Evolutionary conservation across 2,329 filamentous ascomycete genomes (phyloP).

Genomic region (Lecanicillium sp.): DNA sequence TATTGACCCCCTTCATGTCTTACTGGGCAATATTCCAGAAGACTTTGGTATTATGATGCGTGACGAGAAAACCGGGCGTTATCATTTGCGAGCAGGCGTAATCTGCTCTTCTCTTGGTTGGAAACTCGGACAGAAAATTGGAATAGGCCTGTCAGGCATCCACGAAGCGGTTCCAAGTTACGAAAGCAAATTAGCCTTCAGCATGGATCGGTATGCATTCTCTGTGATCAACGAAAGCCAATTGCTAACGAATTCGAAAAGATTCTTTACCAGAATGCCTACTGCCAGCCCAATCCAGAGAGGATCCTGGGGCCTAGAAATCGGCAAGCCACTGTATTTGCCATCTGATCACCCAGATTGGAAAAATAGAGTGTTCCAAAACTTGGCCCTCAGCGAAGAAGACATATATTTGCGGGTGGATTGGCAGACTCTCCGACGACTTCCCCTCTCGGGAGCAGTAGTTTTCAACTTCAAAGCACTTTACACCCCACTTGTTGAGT

Average conservation of each 20-base stretch:
- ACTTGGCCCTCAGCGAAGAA: slow-evolving; percentile 43
- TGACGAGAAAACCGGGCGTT: slow-evolving; percentile 62
- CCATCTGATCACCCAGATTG: slow-evolving; percentile 60
- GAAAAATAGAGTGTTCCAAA: slow-evolving; percentile 48
- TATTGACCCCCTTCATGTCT: slow-evolving; percentile 57
- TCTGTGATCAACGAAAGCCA: too few relatives aligned
- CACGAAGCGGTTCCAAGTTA: slow-evolving; percentile 73
- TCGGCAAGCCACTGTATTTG: slow-evolving; percentile 67
- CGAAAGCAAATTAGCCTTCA: slow-evolving; percentile 79
- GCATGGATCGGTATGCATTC: slow-evolving; percentile 62
- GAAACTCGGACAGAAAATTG: slow-evolving; percentile 69
- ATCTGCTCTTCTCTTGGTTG: slow-evolving; percentile 76
- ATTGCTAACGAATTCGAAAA: slow-evolving; percentile 19
- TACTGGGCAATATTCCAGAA: slow-evolving; percentile 73
- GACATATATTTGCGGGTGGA: slow-evolving; percentile 69
- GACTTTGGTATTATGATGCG: slow-evolving; percentile 74
- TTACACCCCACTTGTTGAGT: slow-evolving; percentile 65
- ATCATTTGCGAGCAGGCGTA: slow-evolving; percentile 65
- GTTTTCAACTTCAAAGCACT: slow-evolving; percentile 86
- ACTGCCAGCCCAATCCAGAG: slow-evolving; percentile 70
- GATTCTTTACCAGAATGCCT: slow-evolving; percentile 75
- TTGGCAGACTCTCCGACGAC: slow-evolving; percentile 76
- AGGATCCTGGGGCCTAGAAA: slow-evolving; percentile 75
- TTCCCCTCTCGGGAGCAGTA: slow-evolving; percentile 67
- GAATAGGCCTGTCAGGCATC: slow-evolving; percentile 59